Evolutionary conservation across 31 red algal genomes (phyloP), one percentile per base, ranked within the genome.

Genomic region (Endocladia muricata): DNA sequence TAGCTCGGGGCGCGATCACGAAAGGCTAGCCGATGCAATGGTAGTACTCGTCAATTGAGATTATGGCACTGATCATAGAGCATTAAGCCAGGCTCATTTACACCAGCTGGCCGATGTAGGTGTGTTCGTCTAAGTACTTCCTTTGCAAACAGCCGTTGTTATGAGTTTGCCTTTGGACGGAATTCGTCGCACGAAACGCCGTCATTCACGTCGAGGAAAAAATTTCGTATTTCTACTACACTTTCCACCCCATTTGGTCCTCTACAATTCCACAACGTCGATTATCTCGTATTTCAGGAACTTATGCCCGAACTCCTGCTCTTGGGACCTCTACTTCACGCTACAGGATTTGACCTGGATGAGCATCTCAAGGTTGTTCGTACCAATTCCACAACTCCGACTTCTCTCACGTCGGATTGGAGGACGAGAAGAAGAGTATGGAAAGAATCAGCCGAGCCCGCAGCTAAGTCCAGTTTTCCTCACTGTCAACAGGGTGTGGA

Each of bases 381-480:
- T 6, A 25, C 31, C 37, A 9, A 5, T 70, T 43, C 33, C 65
- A 70, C 36, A 36, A 70, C 42, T 11, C 6, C 26, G 65, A 70
- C 38, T 70, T 41, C 36, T 70, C 65, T 9, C 65, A 70, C 65
- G 26, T 70, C 25, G 65, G 23, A 13, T 70, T 70, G 44, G 44
- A 49, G 11, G 11, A 49, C 8, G 19, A 8, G 11, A 19, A 49
- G 19, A 49, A 13, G 44, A 13, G 8, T 49, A 13, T 49, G 8
- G 44, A 49, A 49, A 49, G 44, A 8, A 49, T 19, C 44, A 49
- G 44, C 19, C 44, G 11, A 13, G 11, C 44, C 44, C 8, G 44
- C 44, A 49, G 11, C 44, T 8, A 49, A 49, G 44, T 8, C 11
- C 8, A 49, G 19, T 49, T 49, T 8, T 49, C 44, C 11, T 19